phyloP scores from a whole-genome alignment of 2,329 filamentous ascomycete species.

The Zelopaecilomyces penicillatus region DNA sequence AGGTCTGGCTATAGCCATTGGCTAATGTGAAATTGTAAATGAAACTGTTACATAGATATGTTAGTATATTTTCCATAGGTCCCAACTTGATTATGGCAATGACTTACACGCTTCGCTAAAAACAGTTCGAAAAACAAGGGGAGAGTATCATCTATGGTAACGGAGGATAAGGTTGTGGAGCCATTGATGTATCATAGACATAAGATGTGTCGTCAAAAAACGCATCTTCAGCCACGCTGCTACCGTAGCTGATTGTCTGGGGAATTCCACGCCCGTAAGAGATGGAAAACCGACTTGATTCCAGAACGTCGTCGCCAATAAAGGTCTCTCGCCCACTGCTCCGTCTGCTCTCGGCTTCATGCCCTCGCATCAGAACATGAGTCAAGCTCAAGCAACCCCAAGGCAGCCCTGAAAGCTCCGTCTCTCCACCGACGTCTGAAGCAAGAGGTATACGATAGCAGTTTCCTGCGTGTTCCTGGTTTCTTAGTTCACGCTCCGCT shows the following conservation, averaged over 20 bases:
- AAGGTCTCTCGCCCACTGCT: conserved; percentile 32
- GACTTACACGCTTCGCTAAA: too few relatives aligned
- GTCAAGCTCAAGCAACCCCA: conserved; percentile 63
- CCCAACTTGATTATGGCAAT: too few relatives aligned
- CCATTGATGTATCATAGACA: conserved; percentile 16
- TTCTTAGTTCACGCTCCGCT: conserved; percentile 53
- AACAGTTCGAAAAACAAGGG: too few relatives aligned
- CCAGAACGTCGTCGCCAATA: conserved; percentile 25
- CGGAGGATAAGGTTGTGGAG: conserved; percentile 3
- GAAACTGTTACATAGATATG: too few relatives aligned
- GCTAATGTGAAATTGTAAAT: too few relatives aligned
- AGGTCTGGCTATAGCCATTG: too few relatives aligned
- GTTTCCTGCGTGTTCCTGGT: conserved; percentile 54
- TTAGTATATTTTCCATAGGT: too few relatives aligned
- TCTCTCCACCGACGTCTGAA: conserved; percentile 42
- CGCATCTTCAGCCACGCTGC: conserved; percentile 24
- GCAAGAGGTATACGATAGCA: conserved; percentile 55
- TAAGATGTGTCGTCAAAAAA: conserved; percentile 23
- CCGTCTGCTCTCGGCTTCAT: conserved; percentile 38
- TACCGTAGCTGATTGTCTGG: conserved; percentile 25
- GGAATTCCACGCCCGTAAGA: conserved; percentile 15
- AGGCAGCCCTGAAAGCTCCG: conserved; percentile 55
- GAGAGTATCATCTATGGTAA: background rate
- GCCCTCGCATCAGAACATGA: conserved; percentile 41
- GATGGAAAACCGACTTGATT: conserved; percentile 18